Conservation (phyloP, 2,329 filamentous ascomycete genomes). For the Hirsutella rhossiliensis region DNA sequence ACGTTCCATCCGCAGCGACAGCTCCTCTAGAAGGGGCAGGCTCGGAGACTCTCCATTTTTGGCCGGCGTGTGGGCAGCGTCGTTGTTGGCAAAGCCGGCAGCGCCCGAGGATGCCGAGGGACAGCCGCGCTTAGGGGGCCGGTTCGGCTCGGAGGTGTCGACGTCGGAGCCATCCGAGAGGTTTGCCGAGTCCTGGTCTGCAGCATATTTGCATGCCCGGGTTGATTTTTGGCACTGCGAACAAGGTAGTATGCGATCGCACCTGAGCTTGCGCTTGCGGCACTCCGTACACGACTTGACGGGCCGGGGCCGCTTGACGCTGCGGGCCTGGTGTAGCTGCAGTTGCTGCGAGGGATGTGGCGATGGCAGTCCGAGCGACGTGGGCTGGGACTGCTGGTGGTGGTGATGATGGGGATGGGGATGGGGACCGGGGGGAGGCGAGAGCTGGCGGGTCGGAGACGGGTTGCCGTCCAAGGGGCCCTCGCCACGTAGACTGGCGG, state of each 20-base stretch:
- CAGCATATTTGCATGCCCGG: constrained; percentile 39
- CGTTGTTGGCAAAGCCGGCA: constrained; percentile 11
- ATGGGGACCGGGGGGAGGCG: neutral
- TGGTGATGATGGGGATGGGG: constrained; percentile 5
- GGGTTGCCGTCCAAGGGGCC: constrained; percentile 2
- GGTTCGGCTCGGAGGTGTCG: constrained; percentile 18
- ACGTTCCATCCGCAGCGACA: constrained; percentile 37
- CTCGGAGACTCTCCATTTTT: constrained; percentile 21
- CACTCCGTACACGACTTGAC: constrained; percentile 46
- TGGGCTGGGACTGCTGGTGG: constrained; percentile 3
- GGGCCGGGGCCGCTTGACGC: constrained; percentile 40
- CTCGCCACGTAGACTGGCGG: too few relatives aligned
- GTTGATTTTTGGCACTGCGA: constrained; percentile 47
- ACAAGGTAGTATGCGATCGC: constrained; percentile 43
- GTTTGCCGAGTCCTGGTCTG: constrained; percentile 33
- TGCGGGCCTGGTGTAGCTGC: constrained; percentile 23
- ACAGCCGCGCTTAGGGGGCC: constrained; percentile 27
- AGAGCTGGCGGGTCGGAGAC: neutral
- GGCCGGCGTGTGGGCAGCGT: constrained; percentile 11
- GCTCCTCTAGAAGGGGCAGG: constrained; percentile 30
- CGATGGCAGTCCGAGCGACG: constrained; percentile 6
- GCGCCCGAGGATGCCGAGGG: constrained; percentile 12
- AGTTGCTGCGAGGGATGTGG: constrained; percentile 7
- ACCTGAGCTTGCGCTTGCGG: constrained; percentile 43
- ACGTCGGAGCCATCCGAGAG: constrained; percentile 37